These are phyloP conservation scores for Sistotremastrum niveocremeum DNA, from an alignment of 768 basidiomycete genomes.

Conservation along the genomic window DNA sequence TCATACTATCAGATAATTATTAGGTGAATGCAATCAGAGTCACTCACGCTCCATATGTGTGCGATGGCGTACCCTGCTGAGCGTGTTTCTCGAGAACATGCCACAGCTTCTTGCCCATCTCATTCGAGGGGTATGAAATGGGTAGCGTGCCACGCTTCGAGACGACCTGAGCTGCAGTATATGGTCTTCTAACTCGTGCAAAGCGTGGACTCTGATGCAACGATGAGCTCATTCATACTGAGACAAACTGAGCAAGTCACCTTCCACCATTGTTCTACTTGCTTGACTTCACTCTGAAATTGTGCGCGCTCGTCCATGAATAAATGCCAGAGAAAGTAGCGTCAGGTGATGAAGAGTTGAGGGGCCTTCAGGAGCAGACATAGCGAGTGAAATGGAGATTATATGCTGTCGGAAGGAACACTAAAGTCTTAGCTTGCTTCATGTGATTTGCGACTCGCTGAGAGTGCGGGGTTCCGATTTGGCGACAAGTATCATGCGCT, in stretches of 20 bases:
- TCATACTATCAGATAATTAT: not conserved
- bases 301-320: slow-evolving; percentile 34
- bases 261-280: slow-evolving; percentile 90
- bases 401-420: too few species aligned
- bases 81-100: slow-evolving; percentile 61
- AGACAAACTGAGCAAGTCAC: slow-evolving; percentile 25
- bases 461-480: too few species aligned
- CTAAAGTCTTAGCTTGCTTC: too few species aligned
- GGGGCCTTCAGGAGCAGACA: too few species aligned
- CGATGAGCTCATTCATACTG: not conserved
- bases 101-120: slow-evolving; percentile 82
- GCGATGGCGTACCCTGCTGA: slow-evolving; percentile 65
- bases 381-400: too few species aligned
- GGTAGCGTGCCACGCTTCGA: slow-evolving; percentile 82
- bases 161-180: slow-evolving; percentile 87
- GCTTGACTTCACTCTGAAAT: slow-evolving; percentile 71
- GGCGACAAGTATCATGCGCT: too few species aligned
- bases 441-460: too few species aligned
- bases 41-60: slow-evolving; percentile 97
- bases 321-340: too few species aligned
- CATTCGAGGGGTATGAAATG: slow-evolving; percentile 76
- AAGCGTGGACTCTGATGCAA: slow-evolving; percentile 69
- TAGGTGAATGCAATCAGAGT: not conserved
- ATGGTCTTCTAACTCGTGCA: slow-evolving; percentile 75
- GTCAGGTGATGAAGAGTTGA: too few species aligned